Base-by-base conservation (phyloP, 148 eudicot species). In the Silene uniflora region DNA sequence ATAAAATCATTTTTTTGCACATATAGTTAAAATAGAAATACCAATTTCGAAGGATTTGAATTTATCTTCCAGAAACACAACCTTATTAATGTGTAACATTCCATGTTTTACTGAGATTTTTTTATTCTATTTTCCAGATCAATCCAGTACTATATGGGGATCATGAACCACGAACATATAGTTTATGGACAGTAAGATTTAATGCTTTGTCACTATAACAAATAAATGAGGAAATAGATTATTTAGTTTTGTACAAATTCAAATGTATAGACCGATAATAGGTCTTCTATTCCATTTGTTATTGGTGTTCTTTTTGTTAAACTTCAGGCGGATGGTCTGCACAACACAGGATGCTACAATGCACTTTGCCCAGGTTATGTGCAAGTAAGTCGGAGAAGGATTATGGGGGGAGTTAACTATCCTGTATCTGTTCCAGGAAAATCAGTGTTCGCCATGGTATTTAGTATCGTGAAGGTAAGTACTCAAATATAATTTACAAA, bases 291-390 rank as follows among this genome's bases (percentile, higher is more conserved):
- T 23, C 1, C 1, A 62, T 62, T 23, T 62, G 65, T 9, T 61
- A 61, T 19, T 19, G 21, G 22, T 27, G 29, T 27, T 27, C 29
- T 17, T 17, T 47, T 4, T 62, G 71, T 49, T 54, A 4, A 39
- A 56, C 62, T 63, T 42, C 61, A 80, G 83, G 67, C 52, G 13
- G 79, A 80, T 75, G 83, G 82, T 5, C n/a, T 69, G 5, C 24
- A 71, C 13, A 62, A 18, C 0, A 76, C 79, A 56, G 79, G 79
- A 55, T 76, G 83, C 21, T 80, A 49, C n/a, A 80, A 80, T 72
- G 75, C 75, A 39, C 17, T 70, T 29, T 80, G 82, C 49, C 79
- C 75, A 24, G 82, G 79, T 10, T 80, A 62, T 55, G 82, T 80
- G 14, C 82, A 80, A 80, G 71, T 80, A 55, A 71, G 82, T 65